Conservation (phyloP, 176 grass and related monocot species). For the Dactylis glomerata region DNA sequence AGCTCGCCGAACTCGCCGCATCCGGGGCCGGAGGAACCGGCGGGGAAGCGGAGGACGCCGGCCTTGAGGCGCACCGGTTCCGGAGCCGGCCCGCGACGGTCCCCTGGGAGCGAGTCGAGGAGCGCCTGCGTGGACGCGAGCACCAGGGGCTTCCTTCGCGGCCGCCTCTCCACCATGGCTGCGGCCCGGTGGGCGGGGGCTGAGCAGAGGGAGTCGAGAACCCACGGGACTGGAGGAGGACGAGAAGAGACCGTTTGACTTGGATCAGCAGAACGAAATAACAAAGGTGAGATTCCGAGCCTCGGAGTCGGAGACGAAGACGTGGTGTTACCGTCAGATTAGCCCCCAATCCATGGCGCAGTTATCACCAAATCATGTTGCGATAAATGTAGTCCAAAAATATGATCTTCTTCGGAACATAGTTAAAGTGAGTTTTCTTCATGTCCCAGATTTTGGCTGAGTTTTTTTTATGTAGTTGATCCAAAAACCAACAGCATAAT, state of each 20-base stretch:
- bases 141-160: constrained; percentile 69
- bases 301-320: not conserved
- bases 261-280: not conserved
- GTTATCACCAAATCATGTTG: not conserved
- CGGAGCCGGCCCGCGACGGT: constrained; percentile 9
- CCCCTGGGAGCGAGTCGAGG: constrained; percentile 64
- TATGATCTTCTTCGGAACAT: not conserved
- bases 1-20: constrained; percentile 49
- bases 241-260: not conserved
- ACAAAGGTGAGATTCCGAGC: not conserved
- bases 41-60: constrained; percentile 67
- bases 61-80: constrained; percentile 49
- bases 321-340: not conserved
- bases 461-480: too few relatives aligned
- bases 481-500: too few relatives aligned
- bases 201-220: not conserved
- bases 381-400: not conserved
- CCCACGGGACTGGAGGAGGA: not conserved
- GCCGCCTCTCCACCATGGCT: constrained; percentile 56
- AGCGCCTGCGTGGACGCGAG: constrained; percentile 72
- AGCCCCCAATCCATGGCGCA: not conserved
- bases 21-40: not conserved
- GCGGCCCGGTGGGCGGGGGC: not conserved
- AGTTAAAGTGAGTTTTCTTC: not conserved
- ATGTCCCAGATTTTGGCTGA: too few relatives aligned